Evolutionary conservation across 495 filamentous ascomycete genomes (phyloP).

Genomic region (Neurospora sp.): DNA sequence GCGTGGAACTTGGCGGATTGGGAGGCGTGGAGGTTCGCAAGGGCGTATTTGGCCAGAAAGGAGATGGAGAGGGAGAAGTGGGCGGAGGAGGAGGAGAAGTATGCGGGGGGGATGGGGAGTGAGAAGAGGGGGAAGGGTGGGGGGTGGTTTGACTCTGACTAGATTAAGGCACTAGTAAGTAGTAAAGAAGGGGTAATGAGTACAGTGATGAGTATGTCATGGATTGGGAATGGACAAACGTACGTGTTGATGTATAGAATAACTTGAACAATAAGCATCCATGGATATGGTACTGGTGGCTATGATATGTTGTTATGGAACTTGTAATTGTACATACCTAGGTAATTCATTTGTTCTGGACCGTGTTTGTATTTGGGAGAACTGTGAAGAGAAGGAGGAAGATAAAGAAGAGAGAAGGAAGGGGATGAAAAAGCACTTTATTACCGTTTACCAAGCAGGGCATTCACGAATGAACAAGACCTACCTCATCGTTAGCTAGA

Average conservation of each 20-base stretch:
- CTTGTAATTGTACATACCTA: not conserved
- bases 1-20: constrained; percentile 91
- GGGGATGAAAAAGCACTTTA: no score
- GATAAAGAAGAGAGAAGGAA: no score
- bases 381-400: no score
- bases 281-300: not conserved
- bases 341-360: no score
- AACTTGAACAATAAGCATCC: not conserved
- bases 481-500: no score
- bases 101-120: constrained; percentile 43
- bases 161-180: no score
- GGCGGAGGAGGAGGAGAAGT: constrained; percentile 61
- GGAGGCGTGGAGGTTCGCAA: constrained; percentile 86
- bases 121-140: constrained; percentile 18
- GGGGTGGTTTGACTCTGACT: not conserved
- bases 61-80: constrained; percentile 53
- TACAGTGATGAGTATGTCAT: no score
- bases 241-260: not conserved
- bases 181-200: no score
- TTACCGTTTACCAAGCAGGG: no score
- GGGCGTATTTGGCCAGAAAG: constrained; percentile 55
- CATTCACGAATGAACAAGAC: no score
- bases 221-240: not conserved
- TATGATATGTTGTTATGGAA: not conserved
- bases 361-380: no score